A percentile compares a stretch with the other conserved stretches of the same genome.
Conservation (phyloP, 495 filamentous ascomycete genomes). For the Penicillium verhagenii region DNA sequence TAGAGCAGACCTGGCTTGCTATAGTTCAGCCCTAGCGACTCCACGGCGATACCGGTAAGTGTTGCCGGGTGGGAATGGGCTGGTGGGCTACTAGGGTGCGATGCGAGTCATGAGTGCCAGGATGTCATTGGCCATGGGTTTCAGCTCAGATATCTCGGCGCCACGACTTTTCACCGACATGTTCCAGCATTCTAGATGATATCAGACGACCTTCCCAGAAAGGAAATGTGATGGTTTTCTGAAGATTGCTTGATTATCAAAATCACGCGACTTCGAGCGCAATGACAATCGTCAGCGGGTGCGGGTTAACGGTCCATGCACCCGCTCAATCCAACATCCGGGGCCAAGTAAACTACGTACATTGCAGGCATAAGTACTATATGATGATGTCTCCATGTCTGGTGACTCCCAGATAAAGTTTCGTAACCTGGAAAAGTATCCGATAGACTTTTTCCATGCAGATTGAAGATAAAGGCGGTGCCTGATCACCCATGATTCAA, state of each 20-base stretch:
- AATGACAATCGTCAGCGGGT: background rate
- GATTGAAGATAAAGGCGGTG: background rate
- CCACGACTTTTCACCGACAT: constrained; percentile 3
- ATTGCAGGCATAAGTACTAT: background rate
- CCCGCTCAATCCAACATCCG: background rate
- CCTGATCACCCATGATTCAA: background rate
- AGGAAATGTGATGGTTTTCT: background rate
- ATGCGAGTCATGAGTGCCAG: background rate
- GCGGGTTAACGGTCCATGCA: background rate
- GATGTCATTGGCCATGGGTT: background rate
- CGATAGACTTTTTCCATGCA: background rate
- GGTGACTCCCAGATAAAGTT: background rate
- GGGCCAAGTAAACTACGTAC: background rate
- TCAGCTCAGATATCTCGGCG: constrained; percentile 13
- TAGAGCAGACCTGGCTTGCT: background rate
- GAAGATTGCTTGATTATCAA: background rate
- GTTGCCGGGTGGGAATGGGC: background rate
- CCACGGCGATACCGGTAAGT: background rate
- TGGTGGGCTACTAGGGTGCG: background rate
- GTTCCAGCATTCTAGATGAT: background rate
- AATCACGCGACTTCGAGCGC: background rate
- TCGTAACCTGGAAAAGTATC: background rate
- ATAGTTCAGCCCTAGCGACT: background rate
- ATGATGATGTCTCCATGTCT: background rate
- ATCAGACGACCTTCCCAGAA: constrained; percentile 6